Percentiles rank a stretch among this genome's conserved stretches.
Conservation (phyloP, 306 rosid genomes). For the Benincasa hispida region DNA sequence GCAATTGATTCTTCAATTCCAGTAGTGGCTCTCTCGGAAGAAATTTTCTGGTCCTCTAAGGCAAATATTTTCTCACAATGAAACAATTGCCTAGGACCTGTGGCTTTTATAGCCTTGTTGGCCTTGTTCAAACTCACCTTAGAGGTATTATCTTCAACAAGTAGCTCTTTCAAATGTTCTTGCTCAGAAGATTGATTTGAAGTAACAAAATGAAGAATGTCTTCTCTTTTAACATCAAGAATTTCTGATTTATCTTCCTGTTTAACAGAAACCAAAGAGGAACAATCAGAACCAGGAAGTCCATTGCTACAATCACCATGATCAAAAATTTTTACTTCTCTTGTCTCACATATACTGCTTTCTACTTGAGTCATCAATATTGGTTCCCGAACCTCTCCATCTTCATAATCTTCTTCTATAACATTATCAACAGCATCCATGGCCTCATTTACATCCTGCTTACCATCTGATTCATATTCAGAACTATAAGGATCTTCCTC, state of each 20-base stretch:
- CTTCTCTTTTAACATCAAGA: slow-evolving; percentile 14
- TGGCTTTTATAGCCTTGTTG: slow-evolving; percentile 1
- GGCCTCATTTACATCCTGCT: slow-evolving; percentile 40
- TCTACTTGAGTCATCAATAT: slow-evolving; percentile 22
- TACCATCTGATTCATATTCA: slow-evolving; percentile 76
- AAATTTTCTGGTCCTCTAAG: slow-evolving; percentile 13
- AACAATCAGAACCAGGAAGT: slow-evolving; percentile 15
- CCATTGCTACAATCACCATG: slow-evolving; percentile 22
- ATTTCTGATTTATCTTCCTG: slow-evolving; percentile 13
- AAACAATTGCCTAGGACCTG: no score
- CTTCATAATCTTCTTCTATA: slow-evolving; percentile 67
- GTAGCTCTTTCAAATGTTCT: slow-evolving; percentile 19
- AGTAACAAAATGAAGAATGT: slow-evolving; percentile 12
- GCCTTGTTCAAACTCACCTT: slow-evolving; percentile 14
- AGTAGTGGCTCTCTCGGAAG: slow-evolving; percentile 10
- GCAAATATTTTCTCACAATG: background rate
- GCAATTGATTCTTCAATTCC: slow-evolving; percentile 25
- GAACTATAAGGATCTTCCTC: slow-evolving; percentile 53
- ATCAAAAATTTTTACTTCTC: slow-evolving; percentile 29
- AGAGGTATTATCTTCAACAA: slow-evolving; percentile 20
- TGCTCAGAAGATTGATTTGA: background rate
- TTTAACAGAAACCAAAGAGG: slow-evolving; percentile 15
- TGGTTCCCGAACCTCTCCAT: slow-evolving; percentile 73
- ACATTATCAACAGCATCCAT: slow-evolving; percentile 26
- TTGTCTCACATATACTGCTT: slow-evolving; percentile 34